Evolutionary conservation across 768 basidiomycete species (phyloP).

Genomic region (Mycena rebaudengoi): DNA sequence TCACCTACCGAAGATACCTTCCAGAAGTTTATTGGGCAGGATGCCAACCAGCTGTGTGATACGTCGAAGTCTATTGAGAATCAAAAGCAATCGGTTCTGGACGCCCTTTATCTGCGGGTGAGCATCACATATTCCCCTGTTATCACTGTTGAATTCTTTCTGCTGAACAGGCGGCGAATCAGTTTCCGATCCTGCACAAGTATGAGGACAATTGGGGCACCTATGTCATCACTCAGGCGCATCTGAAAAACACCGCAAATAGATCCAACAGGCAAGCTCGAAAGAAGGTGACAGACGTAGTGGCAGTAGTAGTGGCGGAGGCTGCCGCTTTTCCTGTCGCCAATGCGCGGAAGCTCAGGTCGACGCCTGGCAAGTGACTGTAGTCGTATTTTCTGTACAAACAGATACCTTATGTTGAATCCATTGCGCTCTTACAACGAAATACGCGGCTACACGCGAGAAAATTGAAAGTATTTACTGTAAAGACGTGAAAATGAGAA

Average conservation of each 20-base stretch:
- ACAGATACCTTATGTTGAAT: too few relatives aligned
- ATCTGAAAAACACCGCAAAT: slow-evolving; percentile 19
- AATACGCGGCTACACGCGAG: too few relatives aligned
- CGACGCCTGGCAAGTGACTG: too few relatives aligned
- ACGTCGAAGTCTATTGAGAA: slow-evolving; percentile 2
- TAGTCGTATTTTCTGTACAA: too few relatives aligned
- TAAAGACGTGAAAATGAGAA: too few relatives aligned
- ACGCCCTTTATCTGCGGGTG: slow-evolving; percentile 1
- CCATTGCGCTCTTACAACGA: too few relatives aligned
- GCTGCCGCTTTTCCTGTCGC: too few relatives aligned
- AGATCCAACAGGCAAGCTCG: too few relatives aligned
- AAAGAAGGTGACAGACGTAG: too few relatives aligned
- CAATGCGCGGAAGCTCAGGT: too few relatives aligned
- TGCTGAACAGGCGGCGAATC: slow-evolving; percentile 12
- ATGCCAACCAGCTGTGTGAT: slow-evolving; percentile 7
- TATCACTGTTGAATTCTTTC: slow-evolving; percentile 5
- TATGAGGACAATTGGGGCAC: slow-evolving; percentile 16
- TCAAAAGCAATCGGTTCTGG: not conserved
- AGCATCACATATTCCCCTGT: not conserved
- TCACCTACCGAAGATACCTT: slow-evolving; percentile 8
- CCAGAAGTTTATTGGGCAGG: not conserved
- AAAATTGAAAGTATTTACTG: too few relatives aligned
- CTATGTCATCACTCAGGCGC: slow-evolving; percentile 8
- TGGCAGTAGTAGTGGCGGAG: too few relatives aligned
- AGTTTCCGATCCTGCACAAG: slow-evolving; percentile 6